These are phyloP conservation scores for Ophiostoma himal-ulmi DNA, from an alignment of 2,329 filamentous ascomycete genomes.

Conservation along the genomic window DNA sequence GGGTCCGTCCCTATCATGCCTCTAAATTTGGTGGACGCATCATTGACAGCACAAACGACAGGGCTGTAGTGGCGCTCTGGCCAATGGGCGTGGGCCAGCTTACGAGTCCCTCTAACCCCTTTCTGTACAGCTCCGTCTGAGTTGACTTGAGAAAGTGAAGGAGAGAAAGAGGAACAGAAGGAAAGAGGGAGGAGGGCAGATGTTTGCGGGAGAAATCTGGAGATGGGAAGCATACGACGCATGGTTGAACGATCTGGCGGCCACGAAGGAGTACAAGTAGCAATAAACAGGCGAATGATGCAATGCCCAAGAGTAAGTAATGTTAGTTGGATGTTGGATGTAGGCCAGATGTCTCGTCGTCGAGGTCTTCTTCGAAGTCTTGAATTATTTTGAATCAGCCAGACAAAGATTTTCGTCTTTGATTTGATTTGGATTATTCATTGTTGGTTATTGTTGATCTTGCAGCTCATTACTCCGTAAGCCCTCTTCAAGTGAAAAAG, in stretches of 20 bases:
- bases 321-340: not conserved
- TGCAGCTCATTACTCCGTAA: too few relatives aligned
- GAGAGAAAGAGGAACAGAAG: not conserved
- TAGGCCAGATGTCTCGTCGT: not conserved
- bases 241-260: not conserved
- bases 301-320: not conserved
- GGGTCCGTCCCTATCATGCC: not conserved
- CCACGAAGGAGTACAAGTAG: not conserved
- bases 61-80: conserved; percentile 17
- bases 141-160: not conserved
- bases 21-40: conserved; percentile 8
- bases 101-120: conserved; percentile 33
- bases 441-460: not conserved
- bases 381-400: too few relatives aligned
- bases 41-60: conserved; percentile 10
- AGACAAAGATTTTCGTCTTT: too few relatives aligned
- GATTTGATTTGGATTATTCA: not conserved
- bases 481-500: not conserved
- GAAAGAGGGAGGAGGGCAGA: not conserved
- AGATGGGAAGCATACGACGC: conserved; percentile 3
- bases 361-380: not conserved
- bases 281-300: not conserved
- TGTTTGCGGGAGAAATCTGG: not conserved
- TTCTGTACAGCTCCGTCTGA: conserved; percentile 17
- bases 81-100: conserved; percentile 33